Base-by-base conservation (phyloP, 371 early-diverging fungal species). In the Mortierella sp. region DNA sequence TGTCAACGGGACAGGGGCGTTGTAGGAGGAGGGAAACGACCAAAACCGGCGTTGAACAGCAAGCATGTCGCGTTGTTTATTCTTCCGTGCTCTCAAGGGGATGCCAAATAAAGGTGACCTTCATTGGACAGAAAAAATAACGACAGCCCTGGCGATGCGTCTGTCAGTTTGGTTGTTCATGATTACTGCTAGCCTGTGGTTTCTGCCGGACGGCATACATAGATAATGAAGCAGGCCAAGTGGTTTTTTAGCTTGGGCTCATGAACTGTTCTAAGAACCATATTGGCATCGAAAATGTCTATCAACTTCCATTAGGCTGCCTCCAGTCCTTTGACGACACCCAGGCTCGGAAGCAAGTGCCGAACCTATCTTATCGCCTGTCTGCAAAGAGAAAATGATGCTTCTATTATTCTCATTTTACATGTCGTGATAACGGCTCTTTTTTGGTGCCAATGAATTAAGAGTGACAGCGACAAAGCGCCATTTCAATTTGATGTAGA, bases 41-140 rank as follows among this genome's bases (percentile, higher is more conserved):
- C 60, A 60, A 60, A 60, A 60, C 3, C 28, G 63, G 38, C 19
- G 34, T 34, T 63, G 31, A 28, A 60, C 60, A 28, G 31, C 13
- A 13, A 48, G 48, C 13, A 14, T 10, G 58, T n/a, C 28, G 26
- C 31, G 28, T 60, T 60, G 34, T 63, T 31, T 63, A 31, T 31
- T 63, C 63, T 34, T 63, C 63, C 19, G 16, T 63, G 63, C 63
- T 63, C 63, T 63, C 63, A 63, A 34, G 63, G 38, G 50, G 14
- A 34, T 31, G 28, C 60, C 58, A 60, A 28, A 60, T 48, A 48
- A 48, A 7, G 63, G 63, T 16, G 34, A 34, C 21, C 63, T 31
- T 16, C 8, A 63, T 63, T 34, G 63, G 63, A 63, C 34, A 63
- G 63, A 63, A 19, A 31, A 26, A 60, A 60, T 28, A 14, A 58